A percentile compares a stretch with the other conserved stretches of the same genome.
Conservation (phyloP, 2,329 filamentous ascomycete genomes). For the Sporothrix inflata region DNA sequence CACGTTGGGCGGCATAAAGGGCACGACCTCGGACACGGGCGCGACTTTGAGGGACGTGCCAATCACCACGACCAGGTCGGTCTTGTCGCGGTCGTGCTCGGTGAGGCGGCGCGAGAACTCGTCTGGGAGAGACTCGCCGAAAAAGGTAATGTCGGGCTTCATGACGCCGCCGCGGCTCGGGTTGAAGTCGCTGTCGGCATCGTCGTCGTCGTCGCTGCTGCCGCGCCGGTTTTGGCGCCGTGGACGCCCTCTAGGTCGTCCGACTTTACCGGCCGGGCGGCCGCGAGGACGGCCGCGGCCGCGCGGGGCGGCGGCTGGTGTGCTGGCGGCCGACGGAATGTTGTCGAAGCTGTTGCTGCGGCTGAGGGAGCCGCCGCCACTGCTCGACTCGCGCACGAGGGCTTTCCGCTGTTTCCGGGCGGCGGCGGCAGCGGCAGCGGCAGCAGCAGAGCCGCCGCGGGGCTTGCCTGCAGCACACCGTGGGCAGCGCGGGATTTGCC, state of each 20-base stretch:
- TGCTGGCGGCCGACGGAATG: conserved; percentile 34
- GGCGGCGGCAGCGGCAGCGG: not conserved
- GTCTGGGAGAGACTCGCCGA: conserved; percentile 85
- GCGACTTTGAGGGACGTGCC: conserved; percentile 95
- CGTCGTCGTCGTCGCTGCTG: conserved; percentile 47
- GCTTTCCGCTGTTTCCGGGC: conserved; percentile 44
- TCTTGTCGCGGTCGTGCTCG: conserved; percentile 76
- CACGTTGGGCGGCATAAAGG: conserved; percentile 74
- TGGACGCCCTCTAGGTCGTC: conserved; percentile 46
- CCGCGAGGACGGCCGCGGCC: conserved; percentile 35
- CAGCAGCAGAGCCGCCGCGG: not conserved
- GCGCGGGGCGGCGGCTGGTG: conserved; percentile 33
- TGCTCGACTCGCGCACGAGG: conserved; percentile 9
- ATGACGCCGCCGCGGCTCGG: conserved; percentile 66
- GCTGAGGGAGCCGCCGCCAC: conserved; percentile 22
- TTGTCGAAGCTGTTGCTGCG: conserved; percentile 31
- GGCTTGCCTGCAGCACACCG: conserved; percentile 62
- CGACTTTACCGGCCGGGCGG: conserved; percentile 39
- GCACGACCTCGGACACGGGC: conserved; percentile 89
- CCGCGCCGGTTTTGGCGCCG: conserved; percentile 41
- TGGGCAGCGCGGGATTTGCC: conserved; percentile 76
- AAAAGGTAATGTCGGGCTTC: conserved; percentile 98
- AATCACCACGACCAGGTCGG: conserved; percentile 92
- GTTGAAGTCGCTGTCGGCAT: conserved; percentile 48
- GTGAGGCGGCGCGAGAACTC: conserved; percentile 80